A percentile compares a stretch with the other conserved stretches of the same genome.
Evolutionary conservation across 1,139 yeast species (phyloP).

Genomic region (Geotrichum reessii): DNA sequence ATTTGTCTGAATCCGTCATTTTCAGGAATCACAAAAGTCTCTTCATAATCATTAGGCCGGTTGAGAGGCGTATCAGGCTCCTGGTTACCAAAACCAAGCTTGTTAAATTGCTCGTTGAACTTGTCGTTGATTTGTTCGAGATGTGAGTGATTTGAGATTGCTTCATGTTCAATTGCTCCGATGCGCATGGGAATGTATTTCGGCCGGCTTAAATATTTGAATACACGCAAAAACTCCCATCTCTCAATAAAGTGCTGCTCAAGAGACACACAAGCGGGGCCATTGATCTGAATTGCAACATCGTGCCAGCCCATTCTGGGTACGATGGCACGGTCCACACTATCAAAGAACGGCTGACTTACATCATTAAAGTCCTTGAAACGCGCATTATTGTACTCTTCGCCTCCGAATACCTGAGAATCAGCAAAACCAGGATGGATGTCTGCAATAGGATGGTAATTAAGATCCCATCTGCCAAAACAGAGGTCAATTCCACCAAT

Average conservation of each 20-base stretch:
- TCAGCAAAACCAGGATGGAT: conserved; percentile 20
- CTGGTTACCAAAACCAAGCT: conserved; percentile 5
- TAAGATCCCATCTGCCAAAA: conserved; percentile 58
- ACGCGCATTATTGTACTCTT: conserved; percentile 21
- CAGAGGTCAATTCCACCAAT: conserved; percentile 60
- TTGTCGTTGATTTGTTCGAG: background rate
- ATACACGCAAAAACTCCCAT: conserved; percentile 21
- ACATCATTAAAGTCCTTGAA: conserved; percentile 17
- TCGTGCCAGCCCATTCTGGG: conserved; percentile 24
- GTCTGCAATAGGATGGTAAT: conserved; percentile 42
- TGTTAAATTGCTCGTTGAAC: background rate
- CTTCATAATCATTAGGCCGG: conserved; percentile 8
- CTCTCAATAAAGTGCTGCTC: conserved; percentile 21
- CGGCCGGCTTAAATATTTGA: conserved; percentile 18
- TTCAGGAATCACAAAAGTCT: conserved; percentile 12
- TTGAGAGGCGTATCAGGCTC: background rate
- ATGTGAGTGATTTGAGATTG: conserved; percentile 1
- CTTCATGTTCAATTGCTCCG: conserved; percentile 15
- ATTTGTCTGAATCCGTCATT: conserved; percentile 11
- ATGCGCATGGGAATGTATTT: conserved; percentile 16
- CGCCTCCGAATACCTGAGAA: conserved; percentile 18
- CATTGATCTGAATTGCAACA: conserved; percentile 20
- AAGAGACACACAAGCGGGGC: conserved; percentile 20
- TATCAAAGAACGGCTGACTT: conserved; percentile 13
- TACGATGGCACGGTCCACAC: conserved; percentile 16